These are phyloP conservation scores for Mucor piriformis DNA, from an alignment of 371 early-diverging fungal genomes.

Conservation along the genomic window DNA sequence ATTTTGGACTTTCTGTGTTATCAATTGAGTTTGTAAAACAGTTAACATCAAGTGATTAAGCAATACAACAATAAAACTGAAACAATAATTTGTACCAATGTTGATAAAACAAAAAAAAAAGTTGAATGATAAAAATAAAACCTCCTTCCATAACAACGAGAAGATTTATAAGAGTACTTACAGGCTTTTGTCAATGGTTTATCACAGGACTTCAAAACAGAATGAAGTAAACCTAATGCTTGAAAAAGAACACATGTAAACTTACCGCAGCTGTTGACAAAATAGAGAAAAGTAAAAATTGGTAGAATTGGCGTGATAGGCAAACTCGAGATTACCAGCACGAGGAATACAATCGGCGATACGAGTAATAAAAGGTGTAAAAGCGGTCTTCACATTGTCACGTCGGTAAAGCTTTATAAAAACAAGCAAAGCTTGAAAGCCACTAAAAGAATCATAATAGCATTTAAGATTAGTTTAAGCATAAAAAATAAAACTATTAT, in stretches of 20 bases:
- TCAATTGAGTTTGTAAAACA: no score
- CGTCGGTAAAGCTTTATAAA: no score
- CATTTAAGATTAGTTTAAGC: not conserved
- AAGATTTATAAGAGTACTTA: slow-evolving; percentile 15
- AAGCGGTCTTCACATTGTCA: no score
- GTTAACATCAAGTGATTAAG: slow-evolving; percentile 10
- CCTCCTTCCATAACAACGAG: not conserved
- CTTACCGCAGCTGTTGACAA: slow-evolving; percentile 28
- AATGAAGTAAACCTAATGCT: slow-evolving; percentile 26
- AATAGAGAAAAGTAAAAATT: slow-evolving; percentile 16
- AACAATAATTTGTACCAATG: slow-evolving; percentile 23
- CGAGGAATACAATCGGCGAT: no score
- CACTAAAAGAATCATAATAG: slow-evolving; percentile 29
- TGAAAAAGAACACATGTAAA: slow-evolving; percentile 33
- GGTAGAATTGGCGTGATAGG: slow-evolving; percentile 26
- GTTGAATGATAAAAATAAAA: no score
- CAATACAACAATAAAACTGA: slow-evolving; percentile 30
- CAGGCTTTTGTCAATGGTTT: slow-evolving; percentile 26
- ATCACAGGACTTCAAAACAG: no score
- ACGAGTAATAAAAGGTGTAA: no score
- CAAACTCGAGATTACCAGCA: slow-evolving; percentile 27
- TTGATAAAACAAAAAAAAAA: slow-evolving; percentile 9
- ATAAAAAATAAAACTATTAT: not conserved
- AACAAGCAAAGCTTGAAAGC: no score
- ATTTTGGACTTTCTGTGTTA: no score